These are phyloP conservation scores for Neltuma alba DNA, from an alignment of 306 rosid species.

Conservation along the genomic window DNA sequence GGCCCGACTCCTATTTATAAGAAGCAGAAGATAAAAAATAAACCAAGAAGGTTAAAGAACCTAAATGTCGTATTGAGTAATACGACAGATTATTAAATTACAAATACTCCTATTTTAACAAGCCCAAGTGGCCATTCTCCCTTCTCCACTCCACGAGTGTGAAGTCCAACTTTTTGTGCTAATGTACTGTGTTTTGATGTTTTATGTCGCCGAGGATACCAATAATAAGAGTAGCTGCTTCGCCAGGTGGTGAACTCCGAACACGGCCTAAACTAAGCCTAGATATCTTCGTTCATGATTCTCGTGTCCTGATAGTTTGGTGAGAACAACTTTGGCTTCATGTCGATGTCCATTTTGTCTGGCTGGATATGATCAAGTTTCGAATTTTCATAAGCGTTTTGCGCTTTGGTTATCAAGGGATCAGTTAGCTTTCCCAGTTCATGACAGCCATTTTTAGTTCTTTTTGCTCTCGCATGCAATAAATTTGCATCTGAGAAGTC, in stretches of 20 bases:
- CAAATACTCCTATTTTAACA: too few relatives aligned
- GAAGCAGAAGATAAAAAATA: too few relatives aligned
- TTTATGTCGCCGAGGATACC: background rate
- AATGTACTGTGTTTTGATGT: background rate
- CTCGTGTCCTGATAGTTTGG: background rate
- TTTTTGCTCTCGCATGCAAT: too few relatives aligned
- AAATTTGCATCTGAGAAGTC: conserved; percentile 16
- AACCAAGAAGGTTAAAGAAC: too few relatives aligned
- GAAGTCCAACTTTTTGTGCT: background rate
- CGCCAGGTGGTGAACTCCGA: background rate
- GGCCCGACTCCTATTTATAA: too few relatives aligned
- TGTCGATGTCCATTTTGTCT: background rate
- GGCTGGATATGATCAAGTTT: background rate
- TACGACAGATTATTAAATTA: too few relatives aligned
- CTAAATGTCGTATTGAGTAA: too few relatives aligned
- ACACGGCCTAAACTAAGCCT: background rate
- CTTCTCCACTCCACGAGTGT: background rate
- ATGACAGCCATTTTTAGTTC: background rate
- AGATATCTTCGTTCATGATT: background rate
- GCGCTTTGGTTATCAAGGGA: background rate
- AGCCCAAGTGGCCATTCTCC: background rate
- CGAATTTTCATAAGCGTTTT: background rate
- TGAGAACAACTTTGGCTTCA: too few relatives aligned
- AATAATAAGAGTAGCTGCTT: background rate
- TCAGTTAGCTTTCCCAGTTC: background rate